Evolutionary conservation across 129 eudicot genomes (phyloP), one percentile per base, ranked within the genome.

Genomic region (Kitagawia praeruptora): DNA sequence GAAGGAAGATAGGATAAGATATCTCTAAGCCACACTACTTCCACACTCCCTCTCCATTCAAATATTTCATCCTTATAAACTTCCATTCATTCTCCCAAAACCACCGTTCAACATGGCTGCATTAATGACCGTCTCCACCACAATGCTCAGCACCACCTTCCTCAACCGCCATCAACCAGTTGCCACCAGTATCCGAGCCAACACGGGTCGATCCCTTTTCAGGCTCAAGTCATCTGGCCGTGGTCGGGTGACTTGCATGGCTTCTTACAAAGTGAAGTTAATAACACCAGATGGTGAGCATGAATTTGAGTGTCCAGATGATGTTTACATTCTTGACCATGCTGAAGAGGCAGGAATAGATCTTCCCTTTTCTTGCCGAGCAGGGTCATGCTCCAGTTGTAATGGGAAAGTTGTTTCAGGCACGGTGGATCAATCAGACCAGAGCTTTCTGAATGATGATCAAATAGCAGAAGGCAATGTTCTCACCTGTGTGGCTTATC

Each of bases 341-440:
- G 89, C 88, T 3, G 98, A 91, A 77, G 97, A 88, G 64, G 27
- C 0, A 0, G 96, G 93, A 6, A 0, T 74, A 5, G 97, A 89
- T 28, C 82, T 93, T 69, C 98, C 97, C 0, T 89, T 78, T 89
- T 93, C 98, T 6, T 93, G 98, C 88, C 80, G 97, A 75, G 93
- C 96, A 0, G 98, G 98, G 3, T 81, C 98, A 0, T 93, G 98
- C 88, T 91, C 97, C 15, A 83, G 97, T 9, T 93, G 98, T 70
- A 90, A 83, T 46, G 98, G 97, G 0, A 93, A 91, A 56, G 79
- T 93, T 1, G 44, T 83, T 4, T 16, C 83, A 19, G 98, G 97
- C 3, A 47, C 5, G 5, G 84, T 93, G 16, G 98, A 91, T 80
- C 96, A 91, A 83, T 85, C 89, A 2, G 93, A 91, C 34, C 77